A percentile compares a stretch with the other conserved stretches of the same genome.
These are phyloP conservation scores for Bombardia bombarda DNA, from an alignment of 495 filamentous ascomycete species.

Conservation along the genomic window DNA sequence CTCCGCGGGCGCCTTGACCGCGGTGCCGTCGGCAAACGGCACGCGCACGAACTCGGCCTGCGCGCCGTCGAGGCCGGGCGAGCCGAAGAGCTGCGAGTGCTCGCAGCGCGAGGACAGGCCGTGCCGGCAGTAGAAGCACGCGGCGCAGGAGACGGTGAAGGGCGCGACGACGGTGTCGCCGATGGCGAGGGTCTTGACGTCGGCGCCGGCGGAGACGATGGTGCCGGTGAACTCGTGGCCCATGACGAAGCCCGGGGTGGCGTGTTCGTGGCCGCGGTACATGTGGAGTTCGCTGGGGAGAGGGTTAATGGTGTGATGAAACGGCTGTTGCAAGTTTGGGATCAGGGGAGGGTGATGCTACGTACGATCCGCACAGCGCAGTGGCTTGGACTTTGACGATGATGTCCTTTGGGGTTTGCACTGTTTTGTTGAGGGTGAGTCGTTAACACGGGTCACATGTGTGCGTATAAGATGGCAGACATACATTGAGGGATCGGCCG, in stretches of 20 bases:
- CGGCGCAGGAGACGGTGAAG: conserved; percentile 78
- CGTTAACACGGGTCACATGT: background rate
- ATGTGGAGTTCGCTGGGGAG: conserved; percentile 72
- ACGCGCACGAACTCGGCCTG: conserved; percentile 90
- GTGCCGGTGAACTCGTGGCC: conserved; percentile 79
- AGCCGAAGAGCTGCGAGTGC: conserved; percentile 70
- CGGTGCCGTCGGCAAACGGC: conserved; percentile 76
- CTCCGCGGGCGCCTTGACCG: conserved; percentile 64
- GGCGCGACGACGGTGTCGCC: conserved; percentile 78
- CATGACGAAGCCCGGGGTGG: conserved; percentile 41
- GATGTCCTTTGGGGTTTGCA: conserved; percentile 66
- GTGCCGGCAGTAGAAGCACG: conserved; percentile 86
- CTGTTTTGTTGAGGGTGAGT: conserved; percentile 21
- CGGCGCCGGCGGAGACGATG: conserved; percentile 58
- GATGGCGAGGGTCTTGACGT: conserved; percentile 58
- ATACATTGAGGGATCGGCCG: conserved; percentile 51
- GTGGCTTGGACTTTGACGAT: conserved; percentile 81
- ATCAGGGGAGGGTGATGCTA: conserved; percentile 7
- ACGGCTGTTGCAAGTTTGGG: background rate
- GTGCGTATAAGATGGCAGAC: conserved; percentile 1
- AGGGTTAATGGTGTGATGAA: background rate
- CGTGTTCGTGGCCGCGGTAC: conserved; percentile 69
- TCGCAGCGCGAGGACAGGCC: conserved; percentile 77
- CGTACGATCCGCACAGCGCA: conserved; percentile 84
- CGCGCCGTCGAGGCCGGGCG: conserved; percentile 64